phyloP scores from a whole-genome alignment of 306 rosid species.

The Trifolium dubium region DNA sequence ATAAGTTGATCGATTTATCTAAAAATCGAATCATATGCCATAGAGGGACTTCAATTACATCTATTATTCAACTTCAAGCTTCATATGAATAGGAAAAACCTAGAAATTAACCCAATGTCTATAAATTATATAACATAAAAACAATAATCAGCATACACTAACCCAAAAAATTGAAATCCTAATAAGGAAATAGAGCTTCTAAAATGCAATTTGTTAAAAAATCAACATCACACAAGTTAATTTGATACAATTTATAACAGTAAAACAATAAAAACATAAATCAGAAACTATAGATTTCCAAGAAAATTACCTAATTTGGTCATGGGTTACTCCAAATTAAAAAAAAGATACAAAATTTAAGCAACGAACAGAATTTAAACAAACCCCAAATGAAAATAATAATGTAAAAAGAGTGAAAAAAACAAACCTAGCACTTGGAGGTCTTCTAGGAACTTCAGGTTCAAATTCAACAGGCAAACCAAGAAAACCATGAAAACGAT shows the following conservation, averaged over 20 bases:
- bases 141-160: slow-evolving; percentile 15
- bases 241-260: not conserved
- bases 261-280: not conserved
- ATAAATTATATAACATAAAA: not conserved
- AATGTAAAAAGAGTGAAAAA: not conserved
- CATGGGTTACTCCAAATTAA: too few relatives aligned
- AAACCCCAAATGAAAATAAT: not conserved
- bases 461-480: slow-evolving; percentile 96
- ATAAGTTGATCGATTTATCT: slow-evolving; percentile 15
- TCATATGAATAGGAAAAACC: slow-evolving; percentile 5
- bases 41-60: not conserved
- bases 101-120: not conserved
- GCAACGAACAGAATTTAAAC: not conserved
- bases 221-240: not conserved
- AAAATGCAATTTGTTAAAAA: slow-evolving; percentile 9
- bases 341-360: slow-evolving; percentile 4
- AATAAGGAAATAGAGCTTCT: slow-evolving; percentile 2
- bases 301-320: slow-evolving; percentile 10
- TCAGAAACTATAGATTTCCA: not conserved
- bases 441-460: slow-evolving; percentile 89
- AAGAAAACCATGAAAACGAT: slow-evolving; percentile 96
- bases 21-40: not conserved
- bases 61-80: slow-evolving; percentile 15
- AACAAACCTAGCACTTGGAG: slow-evolving; percentile 90
- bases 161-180: slow-evolving; percentile 1